A percentile compares a stretch with the other conserved stretches of the same genome.
These are phyloP conservation scores for Ceratobasidium sp. DNA, from an alignment of 1,284 basidiomycete genomes.

Conservation along the genomic window DNA sequence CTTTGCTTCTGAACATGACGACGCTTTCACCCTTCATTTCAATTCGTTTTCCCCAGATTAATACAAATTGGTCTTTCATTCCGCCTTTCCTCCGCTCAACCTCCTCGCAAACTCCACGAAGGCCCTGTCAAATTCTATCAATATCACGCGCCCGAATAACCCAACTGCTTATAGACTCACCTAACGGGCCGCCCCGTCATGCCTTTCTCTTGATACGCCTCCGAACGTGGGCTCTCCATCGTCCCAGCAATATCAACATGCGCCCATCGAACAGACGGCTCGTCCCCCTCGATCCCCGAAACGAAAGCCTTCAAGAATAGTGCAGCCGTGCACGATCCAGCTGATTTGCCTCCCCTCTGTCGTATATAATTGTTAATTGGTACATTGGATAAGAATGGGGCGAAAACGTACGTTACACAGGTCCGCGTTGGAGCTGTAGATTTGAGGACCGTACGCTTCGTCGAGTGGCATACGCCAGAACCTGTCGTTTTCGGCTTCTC, in stretches of 20 bases:
- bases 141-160: too few species aligned
- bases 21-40: too few species aligned
- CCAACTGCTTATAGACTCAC: too few species aligned
- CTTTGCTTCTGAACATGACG: too few species aligned
- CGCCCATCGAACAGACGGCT: conserved; percentile 75
- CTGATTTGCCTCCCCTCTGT: conserved; percentile 79
- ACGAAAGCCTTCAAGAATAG: conserved; percentile 88
- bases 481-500: conserved; percentile 80
- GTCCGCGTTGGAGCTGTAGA: conserved; percentile 83
- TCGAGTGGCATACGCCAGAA: conserved; percentile 91
- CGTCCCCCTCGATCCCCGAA: conserved; percentile 71
- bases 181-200: conserved; percentile 82
- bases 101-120: conserved; percentile 58
- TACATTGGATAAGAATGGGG: not conserved
- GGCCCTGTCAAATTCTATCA: conserved; percentile 41
- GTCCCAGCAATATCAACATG: conserved; percentile 89
- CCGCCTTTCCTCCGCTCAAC: conserved; percentile 49
- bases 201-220: conserved; percentile 77
- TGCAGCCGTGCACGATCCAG: conserved; percentile 85
- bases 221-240: conserved; percentile 77
- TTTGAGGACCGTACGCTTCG: conserved; percentile 78
- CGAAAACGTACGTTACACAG: conserved; percentile 75
- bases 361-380: conserved; percentile 31
- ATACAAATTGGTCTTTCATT: not conserved
- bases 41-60: too few species aligned